These are phyloP conservation scores for Penicillium waksmanii DNA, from an alignment of 495 filamentous ascomycete genomes.

Conservation along the genomic window DNA sequence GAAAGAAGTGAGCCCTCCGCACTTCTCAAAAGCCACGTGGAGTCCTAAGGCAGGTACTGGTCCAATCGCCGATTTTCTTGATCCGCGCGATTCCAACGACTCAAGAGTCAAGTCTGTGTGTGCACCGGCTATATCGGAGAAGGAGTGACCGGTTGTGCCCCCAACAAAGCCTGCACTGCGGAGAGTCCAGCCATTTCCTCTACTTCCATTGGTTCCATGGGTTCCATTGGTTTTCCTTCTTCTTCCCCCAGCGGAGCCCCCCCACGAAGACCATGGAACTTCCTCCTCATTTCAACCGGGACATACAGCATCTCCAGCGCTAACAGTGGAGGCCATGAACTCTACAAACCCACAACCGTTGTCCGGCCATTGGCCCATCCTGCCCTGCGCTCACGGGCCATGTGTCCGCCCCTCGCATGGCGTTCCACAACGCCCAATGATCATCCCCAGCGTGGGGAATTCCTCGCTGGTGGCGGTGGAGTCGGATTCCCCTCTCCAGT, in stretches of 20 bases:
- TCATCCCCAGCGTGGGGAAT: slow-evolving; percentile 17
- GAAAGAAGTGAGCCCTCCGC: slow-evolving; percentile 13
- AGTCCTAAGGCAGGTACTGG: slow-evolving; percentile 30
- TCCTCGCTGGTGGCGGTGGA: slow-evolving; percentile 20
- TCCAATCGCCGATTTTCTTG: slow-evolving; percentile 33
- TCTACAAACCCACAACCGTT: slow-evolving; percentile 7
- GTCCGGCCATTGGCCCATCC: background rate
- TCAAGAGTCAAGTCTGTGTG: background rate
- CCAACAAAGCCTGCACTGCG: too few relatives aligned
- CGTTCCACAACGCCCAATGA: slow-evolving; percentile 26
- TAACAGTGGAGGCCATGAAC: slow-evolving; percentile 10
- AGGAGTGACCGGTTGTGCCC: background rate
- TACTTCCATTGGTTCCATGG: background rate
- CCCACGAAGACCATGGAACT: slow-evolving; percentile 18
- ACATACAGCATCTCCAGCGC: background rate
- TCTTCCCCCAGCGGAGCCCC: slow-evolving; percentile 15
- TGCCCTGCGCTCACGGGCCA: slow-evolving; percentile 28
- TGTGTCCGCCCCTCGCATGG: slow-evolving; percentile 34
- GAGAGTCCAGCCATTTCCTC: too few relatives aligned
- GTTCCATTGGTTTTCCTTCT: background rate
- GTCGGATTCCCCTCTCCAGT: slow-evolving; percentile 3
- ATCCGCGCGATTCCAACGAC: background rate
- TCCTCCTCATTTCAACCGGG: slow-evolving; percentile 9
- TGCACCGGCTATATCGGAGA: slow-evolving; percentile 20
- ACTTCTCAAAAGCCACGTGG: slow-evolving; percentile 28